Base-by-base conservation (phyloP, 2,329 filamentous ascomycete genomes). In the Fusarium sp. region DNA sequence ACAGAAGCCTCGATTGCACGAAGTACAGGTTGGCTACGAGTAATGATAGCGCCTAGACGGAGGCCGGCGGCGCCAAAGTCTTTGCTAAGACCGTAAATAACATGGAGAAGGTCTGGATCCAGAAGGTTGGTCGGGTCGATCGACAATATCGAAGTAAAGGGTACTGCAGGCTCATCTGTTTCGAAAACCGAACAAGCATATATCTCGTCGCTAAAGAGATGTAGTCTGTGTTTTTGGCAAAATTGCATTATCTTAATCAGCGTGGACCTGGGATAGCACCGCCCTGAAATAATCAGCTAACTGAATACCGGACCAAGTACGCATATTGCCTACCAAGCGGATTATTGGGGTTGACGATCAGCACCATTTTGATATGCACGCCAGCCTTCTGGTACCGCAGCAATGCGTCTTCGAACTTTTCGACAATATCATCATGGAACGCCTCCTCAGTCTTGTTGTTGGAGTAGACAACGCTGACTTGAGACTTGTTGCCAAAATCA, bases 141-240 rank as follows among this genome's bases (percentile, higher is more conserved):
- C 3, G 84, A 82, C 2, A 87, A 75, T 4, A 80, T 75, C 0
- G 84, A 87, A 4, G 81, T 83, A 63, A 88, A 88, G 0, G 77
- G 74, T 7, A 60, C 45, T 13, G 71, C 59, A 20, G 55, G 41
- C 75, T 81, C 56, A 65, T 75, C 35, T 30, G 76, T 71, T 73
- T 82, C 59, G 61, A 82, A 88, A 1, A 83, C 78, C 2, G 83
- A 85, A 37, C 84, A 76, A 11, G 82, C 86, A 68, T 88, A 88
- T 39, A 89, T 83, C 70, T 89, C 87, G 71, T 89, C 86, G 63
- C 82, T 84, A 67, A 88, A 80, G 45, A 88, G 76, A 61, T 88
- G 85, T 6, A 88, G 75, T 5, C 74, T 67, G 62, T 86, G 78
- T 40, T 78, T 79, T 52, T 84, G 76, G 65, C 85, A 88, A 53